Conservation (phyloP, 2,329 filamentous ascomycete genomes). For the Acrodontium crateriforme region DNA sequence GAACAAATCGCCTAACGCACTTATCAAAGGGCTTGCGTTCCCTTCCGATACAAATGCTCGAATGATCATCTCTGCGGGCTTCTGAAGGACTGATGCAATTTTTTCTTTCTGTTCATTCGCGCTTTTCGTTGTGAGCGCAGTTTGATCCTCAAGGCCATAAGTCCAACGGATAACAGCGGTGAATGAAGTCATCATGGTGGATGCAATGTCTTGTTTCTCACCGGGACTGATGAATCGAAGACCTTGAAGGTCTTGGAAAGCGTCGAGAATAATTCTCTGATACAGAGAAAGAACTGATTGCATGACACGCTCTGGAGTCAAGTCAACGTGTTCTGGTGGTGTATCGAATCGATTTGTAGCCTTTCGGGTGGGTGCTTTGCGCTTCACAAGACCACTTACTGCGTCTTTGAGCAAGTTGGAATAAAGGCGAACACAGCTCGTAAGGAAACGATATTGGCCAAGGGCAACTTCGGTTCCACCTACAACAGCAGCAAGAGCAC, state of each 20-base stretch:
- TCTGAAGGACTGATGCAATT: constrained; percentile 50
- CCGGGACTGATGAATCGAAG: constrained; percentile 66
- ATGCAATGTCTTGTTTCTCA: constrained; percentile 56
- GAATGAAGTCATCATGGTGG: constrained; percentile 54
- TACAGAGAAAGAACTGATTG: constrained; percentile 58
- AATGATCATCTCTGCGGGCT: constrained; percentile 61
- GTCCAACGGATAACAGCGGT: constrained; percentile 57
- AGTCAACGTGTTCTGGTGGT: constrained; percentile 43
- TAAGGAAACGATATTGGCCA: constrained; percentile 64
- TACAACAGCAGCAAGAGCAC: constrained; percentile 63
- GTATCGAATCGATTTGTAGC: constrained; percentile 27
- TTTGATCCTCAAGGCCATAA: constrained; percentile 57
- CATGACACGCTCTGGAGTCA: constrained; percentile 66
- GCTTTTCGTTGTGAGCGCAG: constrained; percentile 26
- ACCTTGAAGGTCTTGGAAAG: constrained; percentile 70
- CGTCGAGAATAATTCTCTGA: constrained; percentile 61
- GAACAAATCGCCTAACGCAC: constrained; percentile 8
- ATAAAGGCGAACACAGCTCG: constrained; percentile 61
- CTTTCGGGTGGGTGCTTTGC: constrained; percentile 38
- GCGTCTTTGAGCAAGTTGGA: constrained; percentile 63
- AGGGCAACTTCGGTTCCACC: constrained; percentile 68
- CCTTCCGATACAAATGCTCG: constrained; percentile 45
- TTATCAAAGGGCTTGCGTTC: constrained; percentile 7
- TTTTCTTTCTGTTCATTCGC: constrained; percentile 11
- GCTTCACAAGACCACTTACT: constrained; percentile 52